Base-by-base conservation (phyloP, 306 rosid genomes). In the Alnus rubra region DNA sequence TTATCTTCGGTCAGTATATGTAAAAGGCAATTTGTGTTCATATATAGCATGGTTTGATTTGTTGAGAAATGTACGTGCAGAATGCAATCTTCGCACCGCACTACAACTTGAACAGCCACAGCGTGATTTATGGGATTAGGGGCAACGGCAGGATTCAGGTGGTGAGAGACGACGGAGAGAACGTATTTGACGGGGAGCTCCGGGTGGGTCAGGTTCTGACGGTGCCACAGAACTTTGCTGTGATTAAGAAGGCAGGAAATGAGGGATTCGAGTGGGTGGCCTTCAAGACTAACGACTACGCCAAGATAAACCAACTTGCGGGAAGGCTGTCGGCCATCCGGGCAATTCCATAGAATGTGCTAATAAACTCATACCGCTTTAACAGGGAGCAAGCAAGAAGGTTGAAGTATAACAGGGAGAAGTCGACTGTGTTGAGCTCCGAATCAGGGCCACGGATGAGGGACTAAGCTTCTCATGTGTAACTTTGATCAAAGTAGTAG, bases 211-310 rank as follows among this genome's bases (percentile, higher is more conserved):
- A 83, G 69, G 74, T 63, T 47, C 58, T 83, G 80, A 14, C 62
- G 35, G 75, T 83, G 53, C 86, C 86, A 13, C 86, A 78, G 53
- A 64, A 78, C 69, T 83, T 48, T 60, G 86, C 70, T 9, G 71
- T 23, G 28, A 23, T 23, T 23, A 23, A 23, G 28, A 23, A 23
- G 28, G 28, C 28, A 23, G 28, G 28, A 23, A 23, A 23, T 23
- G 28, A 23, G 28, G 28, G 28, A 23, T 23, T 23, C 28, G 28
- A 23, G 28, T 23, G 28, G 28, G 28, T 23, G 28, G 28, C 28
- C 28, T 23, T 23, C 28, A 23, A 23, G 28, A 23, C 28, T 23
- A 23, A 23, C 28, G 28, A 23, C 28, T 0, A 23, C 28, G 83
- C 86, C 2, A 9, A 50, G 19, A 68, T 63, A 3, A 78, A 69